phyloP scores from a whole-genome alignment of 306 rosid species.

The Albizia julibrissin region DNA sequence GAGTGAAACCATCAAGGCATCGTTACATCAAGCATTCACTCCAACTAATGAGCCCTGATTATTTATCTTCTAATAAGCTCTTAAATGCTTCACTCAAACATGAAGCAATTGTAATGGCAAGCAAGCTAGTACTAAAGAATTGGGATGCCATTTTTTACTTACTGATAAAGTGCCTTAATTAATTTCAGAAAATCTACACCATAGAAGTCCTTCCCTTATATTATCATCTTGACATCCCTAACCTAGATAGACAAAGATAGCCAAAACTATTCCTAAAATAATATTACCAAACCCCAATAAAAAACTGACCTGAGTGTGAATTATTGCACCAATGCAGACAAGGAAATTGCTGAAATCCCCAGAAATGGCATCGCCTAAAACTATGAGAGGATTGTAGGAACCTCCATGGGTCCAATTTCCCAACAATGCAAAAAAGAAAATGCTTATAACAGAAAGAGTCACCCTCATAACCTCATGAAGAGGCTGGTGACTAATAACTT shows the following conservation, averaged over 20 bases:
- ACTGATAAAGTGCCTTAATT: no score
- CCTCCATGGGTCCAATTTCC: slow-evolving; percentile 61
- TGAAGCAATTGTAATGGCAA: background rate
- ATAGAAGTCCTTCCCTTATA: no score
- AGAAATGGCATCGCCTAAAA: slow-evolving; percentile 64
- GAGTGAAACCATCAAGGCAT: background rate
- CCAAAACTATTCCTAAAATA: background rate
- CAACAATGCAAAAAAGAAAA: slow-evolving; percentile 80
- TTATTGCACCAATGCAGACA: slow-evolving; percentile 67
- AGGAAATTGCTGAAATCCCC: slow-evolving; percentile 58
- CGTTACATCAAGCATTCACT: background rate
- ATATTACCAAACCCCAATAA: background rate
- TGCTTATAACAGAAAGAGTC: slow-evolving; percentile 45
- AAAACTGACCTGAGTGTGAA: slow-evolving; percentile 9
- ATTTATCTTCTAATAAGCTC: background rate
- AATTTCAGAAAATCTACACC: no score
- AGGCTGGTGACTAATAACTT: slow-evolving; percentile 46
- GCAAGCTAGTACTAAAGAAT: background rate
- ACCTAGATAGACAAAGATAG: no score
- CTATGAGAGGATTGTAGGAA: slow-evolving; percentile 79
- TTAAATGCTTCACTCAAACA: background rate
- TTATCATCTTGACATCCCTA: no score
- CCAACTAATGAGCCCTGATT: background rate
- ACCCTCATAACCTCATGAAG: slow-evolving; percentile 50
- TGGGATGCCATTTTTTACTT: no score